Percentiles rank a stretch among this genome's conserved stretches.
Conservation (phyloP, 2,329 filamentous ascomycete species). For the Fusarium abutilonis region DNA sequence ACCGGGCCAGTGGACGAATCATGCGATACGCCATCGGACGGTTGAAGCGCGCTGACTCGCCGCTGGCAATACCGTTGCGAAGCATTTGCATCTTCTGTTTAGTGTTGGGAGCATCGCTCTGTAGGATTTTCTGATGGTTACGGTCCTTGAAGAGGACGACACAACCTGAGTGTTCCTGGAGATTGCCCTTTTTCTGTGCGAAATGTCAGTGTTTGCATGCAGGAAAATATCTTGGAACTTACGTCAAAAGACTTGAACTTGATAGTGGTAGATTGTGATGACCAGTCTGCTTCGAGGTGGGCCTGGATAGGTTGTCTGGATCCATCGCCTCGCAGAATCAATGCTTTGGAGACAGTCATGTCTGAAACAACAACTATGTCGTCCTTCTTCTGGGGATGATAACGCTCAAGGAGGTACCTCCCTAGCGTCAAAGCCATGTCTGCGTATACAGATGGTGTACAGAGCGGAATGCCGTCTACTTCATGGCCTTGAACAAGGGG, state of each 20-base stretch:
- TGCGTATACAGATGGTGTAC: slow-evolving; percentile 34
- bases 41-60: slow-evolving; percentile 35
- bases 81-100: slow-evolving; percentile 33
- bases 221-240: accelerated
- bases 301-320: slow-evolving; percentile 27
- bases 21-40: slow-evolving; percentile 38
- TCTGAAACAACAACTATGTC: slow-evolving; percentile 35
- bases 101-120: not conserved
- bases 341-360: slow-evolving; percentile 35
- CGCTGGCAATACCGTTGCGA: slow-evolving; percentile 19
- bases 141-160: slow-evolving; percentile 29
- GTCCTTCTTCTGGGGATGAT: slow-evolving; percentile 20
- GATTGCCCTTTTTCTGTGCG: slow-evolving; percentile 6
- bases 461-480: slow-evolving; percentile 36
- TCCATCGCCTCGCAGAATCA: slow-evolving; percentile 22
- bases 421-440: slow-evolving; percentile 35
- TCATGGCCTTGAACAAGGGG: slow-evolving; percentile 34
- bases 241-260: slow-evolving; percentile 39
- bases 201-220: accelerated
- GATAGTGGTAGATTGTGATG: not conserved
- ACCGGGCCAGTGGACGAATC: slow-evolving; percentile 34
- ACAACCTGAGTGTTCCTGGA: slow-evolving; percentile 30
- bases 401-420: slow-evolving; percentile 23
- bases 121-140: slow-evolving; percentile 15
- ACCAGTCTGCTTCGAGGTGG: slow-evolving; percentile 34